Base-by-base conservation (phyloP, 176 grass and related monocot genomes). In the Eleusine indica region DNA sequence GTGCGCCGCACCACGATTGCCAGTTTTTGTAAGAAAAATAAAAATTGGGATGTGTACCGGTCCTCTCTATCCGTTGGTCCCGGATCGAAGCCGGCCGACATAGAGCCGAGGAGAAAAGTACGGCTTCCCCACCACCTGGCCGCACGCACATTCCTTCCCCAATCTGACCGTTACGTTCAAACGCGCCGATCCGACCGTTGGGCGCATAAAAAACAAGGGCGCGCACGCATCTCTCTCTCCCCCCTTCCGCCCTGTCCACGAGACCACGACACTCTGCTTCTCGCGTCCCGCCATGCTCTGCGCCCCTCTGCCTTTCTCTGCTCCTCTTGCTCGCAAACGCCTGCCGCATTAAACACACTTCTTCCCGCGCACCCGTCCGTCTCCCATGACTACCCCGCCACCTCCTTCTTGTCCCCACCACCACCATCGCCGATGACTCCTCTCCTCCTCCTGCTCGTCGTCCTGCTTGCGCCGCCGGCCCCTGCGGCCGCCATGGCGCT, bases 101-200 rank as follows among this genome's bases (percentile, higher is more conserved):
- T 52, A 52, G 49, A 51, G 25, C 25, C 25, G 25, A 25, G 48
- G 1, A 19, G 44, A 46, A 12, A 47, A 47, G 8, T 11, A 47
- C 1, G 44, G 18, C 5, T 4, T 57, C 54, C 17, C 61, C 25
- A 64, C 9, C 25, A 1, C 11, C 44, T n/a, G 25, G 6, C 28
- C 35, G 3, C 76, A 35, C 35, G 3, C 76, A 35, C 44, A 66
- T 49, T 29, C 40, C 14, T 47, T 22, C 30, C 19, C 28, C 17
- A 47, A 19, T 6, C 85, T 82, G 85, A 91, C 91, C 91, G 91
- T 94, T 94, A 77, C 73, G 43, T 85, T 90, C 85, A 90, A 93
- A 82, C 76, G 81, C 83, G 85, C 67, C 88, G 80, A 85, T 86
- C 85, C 88, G 91, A 94, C 91, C 91, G 91, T 94, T 94, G 40